Evolutionary conservation across 345 rosid genomes (phyloP).

Genomic region (Erodium maritimum): DNA sequence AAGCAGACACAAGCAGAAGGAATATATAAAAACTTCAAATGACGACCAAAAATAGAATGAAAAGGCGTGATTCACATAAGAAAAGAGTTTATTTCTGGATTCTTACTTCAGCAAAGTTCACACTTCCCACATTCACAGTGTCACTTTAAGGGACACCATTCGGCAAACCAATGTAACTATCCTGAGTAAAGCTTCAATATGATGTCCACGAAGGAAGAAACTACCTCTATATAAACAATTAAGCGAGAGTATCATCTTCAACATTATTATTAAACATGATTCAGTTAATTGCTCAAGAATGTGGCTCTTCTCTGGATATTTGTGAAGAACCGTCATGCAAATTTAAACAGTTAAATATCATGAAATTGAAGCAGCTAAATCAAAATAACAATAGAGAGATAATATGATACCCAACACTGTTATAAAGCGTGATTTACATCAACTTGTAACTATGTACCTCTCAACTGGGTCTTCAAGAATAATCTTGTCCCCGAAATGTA

Average conservation of each 20-base stretch:
- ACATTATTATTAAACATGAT: too few relatives aligned
- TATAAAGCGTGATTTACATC: background rate
- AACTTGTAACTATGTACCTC: conserved; percentile 7
- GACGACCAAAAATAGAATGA: background rate
- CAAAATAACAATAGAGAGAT: too few relatives aligned
- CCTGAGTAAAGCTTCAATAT: background rate
- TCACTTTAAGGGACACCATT: background rate
- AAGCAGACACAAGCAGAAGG: too few relatives aligned
- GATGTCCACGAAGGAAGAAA: background rate
- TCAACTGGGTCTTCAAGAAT: conserved; percentile 79
- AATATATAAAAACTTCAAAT: too few relatives aligned
- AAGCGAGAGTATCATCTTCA: background rate
- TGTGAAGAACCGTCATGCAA: background rate
- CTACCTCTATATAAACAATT: background rate
- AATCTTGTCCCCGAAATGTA: conserved; percentile 70
- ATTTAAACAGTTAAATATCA: background rate
- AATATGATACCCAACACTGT: background rate
- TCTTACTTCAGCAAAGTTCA: too few relatives aligned
- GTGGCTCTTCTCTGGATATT: background rate
- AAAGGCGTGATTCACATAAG: too few relatives aligned
- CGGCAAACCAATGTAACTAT: background rate
- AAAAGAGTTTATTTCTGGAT: too few relatives aligned
- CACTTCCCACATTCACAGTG: too few relatives aligned
- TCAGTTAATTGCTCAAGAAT: background rate
- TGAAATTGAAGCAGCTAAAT: background rate